A percentile compares a stretch with the other conserved stretches of the same genome.
These are phyloP conservation scores for Ustulina deusta DNA, from an alignment of 2,329 filamentous ascomycete species.

Conservation along the genomic window DNA sequence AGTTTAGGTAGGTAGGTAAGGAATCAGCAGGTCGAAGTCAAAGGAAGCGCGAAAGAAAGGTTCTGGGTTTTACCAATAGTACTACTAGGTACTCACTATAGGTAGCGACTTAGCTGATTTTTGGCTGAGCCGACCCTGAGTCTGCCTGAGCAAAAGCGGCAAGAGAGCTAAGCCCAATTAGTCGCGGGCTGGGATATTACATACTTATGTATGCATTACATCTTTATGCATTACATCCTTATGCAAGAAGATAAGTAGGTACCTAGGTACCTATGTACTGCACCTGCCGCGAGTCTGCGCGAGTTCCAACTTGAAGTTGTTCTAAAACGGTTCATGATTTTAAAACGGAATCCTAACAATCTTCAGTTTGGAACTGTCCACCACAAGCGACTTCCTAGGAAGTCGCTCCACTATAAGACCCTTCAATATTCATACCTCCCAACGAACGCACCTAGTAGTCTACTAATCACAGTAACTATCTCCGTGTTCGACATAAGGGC, in stretches of 20 bases:
- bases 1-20: constrained; percentile 5
- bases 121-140: too few species aligned
- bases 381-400: background rate
- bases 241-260: constrained; percentile 8
- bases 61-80: too few species aligned
- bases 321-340: constrained; percentile 6
- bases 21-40: constrained; percentile 20
- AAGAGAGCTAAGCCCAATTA: too few species aligned
- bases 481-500: constrained; percentile 1
- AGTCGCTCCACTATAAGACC: too few species aligned
- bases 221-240: background rate
- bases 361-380: constrained; percentile 8
- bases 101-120: too few species aligned
- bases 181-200: too few species aligned
- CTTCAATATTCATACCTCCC: constrained; percentile 1
- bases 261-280: constrained; percentile 13
- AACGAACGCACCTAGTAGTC: constrained; percentile 4
- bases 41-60: constrained; percentile 21
- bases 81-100: too few species aligned
- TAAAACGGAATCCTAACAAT: constrained; percentile 8
- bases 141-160: too few species aligned
- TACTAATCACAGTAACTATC: constrained; percentile 4
- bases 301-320: constrained; percentile 9
- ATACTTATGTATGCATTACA: constrained; percentile 1
- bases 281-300: background rate